Percentiles rank a stretch among this genome's conserved stretches.
Conservation (phyloP, 1,284 basidiomycete species). For the Mycosarcoma mackinlayi region DNA sequence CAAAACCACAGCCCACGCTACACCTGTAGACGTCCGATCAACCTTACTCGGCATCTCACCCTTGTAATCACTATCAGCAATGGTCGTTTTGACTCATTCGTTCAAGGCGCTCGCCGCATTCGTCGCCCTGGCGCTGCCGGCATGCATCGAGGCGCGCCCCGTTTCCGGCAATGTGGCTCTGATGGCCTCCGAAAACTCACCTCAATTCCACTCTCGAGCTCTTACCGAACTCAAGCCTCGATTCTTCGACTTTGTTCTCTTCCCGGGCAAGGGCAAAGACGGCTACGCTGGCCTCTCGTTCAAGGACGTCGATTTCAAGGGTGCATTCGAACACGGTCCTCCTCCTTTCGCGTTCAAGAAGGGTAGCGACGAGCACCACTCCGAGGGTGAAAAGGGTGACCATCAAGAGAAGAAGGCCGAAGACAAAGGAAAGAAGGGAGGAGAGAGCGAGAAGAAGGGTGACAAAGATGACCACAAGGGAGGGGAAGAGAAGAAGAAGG, state of each 20-base stretch:
- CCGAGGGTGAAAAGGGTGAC: constrained; percentile 5
- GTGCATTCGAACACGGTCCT: constrained; percentile 7
- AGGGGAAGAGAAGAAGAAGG: constrained; percentile 9
- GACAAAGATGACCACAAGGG: neutral
- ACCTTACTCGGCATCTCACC: too few relatives aligned
- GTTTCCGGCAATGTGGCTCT: constrained; percentile 4
- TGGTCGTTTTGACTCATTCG: constrained; percentile 14
- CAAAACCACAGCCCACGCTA: too few relatives aligned
- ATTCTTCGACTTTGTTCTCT: constrained; percentile 19
- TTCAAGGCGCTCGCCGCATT: constrained; percentile 20
- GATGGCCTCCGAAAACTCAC: neutral
- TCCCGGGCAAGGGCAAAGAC: constrained; percentile 13
- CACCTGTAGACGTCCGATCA: too few relatives aligned
- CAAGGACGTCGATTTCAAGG: constrained; percentile 16
- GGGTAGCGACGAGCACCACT: constrained; percentile 2
- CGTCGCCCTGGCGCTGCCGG: constrained; percentile 20
- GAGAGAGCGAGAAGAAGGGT: neutral
- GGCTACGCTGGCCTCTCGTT: constrained; percentile 4
- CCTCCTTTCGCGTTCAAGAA: constrained; percentile 15
- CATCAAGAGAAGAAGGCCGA: constrained; percentile 6
- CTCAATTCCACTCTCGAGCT: neutral
- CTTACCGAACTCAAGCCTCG: constrained; percentile 18
- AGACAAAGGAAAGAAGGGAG: neutral
- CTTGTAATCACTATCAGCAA: neutral
- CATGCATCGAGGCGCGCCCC: constrained; percentile 20